Conservation (phyloP, 768 basidiomycete species). For the Psilocybe subaeruginosa region DNA sequence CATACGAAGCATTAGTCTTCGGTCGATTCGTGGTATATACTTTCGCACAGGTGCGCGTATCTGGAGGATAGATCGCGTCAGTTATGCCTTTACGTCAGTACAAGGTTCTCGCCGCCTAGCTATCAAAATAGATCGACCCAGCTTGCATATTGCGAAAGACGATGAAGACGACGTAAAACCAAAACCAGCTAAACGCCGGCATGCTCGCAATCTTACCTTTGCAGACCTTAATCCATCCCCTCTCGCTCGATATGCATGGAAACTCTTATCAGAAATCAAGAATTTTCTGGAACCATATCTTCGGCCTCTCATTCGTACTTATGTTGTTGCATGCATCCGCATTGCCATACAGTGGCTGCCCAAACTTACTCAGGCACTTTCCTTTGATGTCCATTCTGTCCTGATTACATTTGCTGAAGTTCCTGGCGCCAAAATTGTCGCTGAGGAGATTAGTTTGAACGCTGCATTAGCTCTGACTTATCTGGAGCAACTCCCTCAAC, state of each 20-base stretch:
- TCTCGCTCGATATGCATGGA: conserved; percentile 42
- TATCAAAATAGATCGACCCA: conserved; percentile 64
- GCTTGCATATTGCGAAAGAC: conserved; percentile 48
- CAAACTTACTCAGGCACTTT: conserved; percentile 65
- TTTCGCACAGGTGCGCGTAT: conserved; percentile 56
- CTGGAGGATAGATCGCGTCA: conserved; percentile 71
- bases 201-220: conserved; percentile 47
- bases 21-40: conserved; percentile 79
- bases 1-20: conserved; percentile 72
- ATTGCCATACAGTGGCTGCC: conserved; percentile 67
- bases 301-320: conserved; percentile 61
- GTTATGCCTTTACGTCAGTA: conserved; percentile 56
- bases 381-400: conserved; percentile 66
- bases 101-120: conserved; percentile 59
- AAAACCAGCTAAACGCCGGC: conserved; percentile 29
- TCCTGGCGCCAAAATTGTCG: conserved; percentile 53
- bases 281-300: conserved; percentile 57
- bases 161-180: conserved; percentile 26
- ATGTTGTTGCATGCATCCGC: conserved; percentile 57
- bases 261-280: conserved; percentile 42
- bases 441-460: conserved; percentile 53
- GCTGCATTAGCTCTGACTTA: conserved; percentile 59
- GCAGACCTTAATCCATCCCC: conserved; percentile 51
- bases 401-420: conserved; percentile 52
- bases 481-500: conserved; percentile 39